These are phyloP conservation scores for Colletotrichum tropicicola DNA, from an alignment of 2,329 filamentous ascomycete species.

Conservation along the genomic window DNA sequence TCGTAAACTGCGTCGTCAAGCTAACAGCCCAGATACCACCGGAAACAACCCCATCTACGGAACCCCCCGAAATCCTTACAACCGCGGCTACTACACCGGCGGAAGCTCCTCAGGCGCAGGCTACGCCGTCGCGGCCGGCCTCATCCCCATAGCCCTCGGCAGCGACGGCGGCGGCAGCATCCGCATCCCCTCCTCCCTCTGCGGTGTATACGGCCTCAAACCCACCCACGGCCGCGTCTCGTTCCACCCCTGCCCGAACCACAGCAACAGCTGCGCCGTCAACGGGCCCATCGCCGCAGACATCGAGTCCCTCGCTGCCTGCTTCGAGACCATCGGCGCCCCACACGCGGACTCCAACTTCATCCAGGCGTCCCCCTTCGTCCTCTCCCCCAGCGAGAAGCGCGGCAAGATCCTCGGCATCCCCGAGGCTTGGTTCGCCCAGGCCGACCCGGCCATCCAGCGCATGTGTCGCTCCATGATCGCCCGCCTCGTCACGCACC, in stretches of 20 bases:
- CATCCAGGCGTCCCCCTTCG: conserved; percentile 43
- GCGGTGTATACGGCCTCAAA: conserved; percentile 79
- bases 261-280: conserved; percentile 70
- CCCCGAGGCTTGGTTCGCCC: conserved; percentile 69
- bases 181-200: conserved; percentile 76
- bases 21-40: conserved; percentile 64
- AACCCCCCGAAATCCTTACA: conserved; percentile 81
- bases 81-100: conserved; percentile 77
- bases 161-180: conserved; percentile 80
- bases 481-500: conserved; percentile 59
- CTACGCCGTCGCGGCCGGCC: conserved; percentile 74
- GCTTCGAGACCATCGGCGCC: conserved; percentile 71
- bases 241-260: conserved; percentile 64
- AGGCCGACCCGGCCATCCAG: conserved; percentile 51
- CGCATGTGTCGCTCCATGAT: conserved; percentile 53
- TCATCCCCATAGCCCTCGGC: conserved; percentile 77
- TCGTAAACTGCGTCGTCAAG: background rate
- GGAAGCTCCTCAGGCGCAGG: conserved; percentile 80
- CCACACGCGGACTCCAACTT: conserved; percentile 70
- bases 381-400: conserved; percentile 34
- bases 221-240: conserved; percentile 75
- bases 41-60: conserved; percentile 79
- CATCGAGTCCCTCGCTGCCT: conserved; percentile 71
- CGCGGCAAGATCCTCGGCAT: conserved; percentile 67
- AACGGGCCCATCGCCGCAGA: conserved; percentile 74